Percentiles rank a stretch among this genome's conserved stretches.
Evolutionary conservation across 768 basidiomycete species (phyloP).

Genomic region (Lactifluus pinguis): DNA sequence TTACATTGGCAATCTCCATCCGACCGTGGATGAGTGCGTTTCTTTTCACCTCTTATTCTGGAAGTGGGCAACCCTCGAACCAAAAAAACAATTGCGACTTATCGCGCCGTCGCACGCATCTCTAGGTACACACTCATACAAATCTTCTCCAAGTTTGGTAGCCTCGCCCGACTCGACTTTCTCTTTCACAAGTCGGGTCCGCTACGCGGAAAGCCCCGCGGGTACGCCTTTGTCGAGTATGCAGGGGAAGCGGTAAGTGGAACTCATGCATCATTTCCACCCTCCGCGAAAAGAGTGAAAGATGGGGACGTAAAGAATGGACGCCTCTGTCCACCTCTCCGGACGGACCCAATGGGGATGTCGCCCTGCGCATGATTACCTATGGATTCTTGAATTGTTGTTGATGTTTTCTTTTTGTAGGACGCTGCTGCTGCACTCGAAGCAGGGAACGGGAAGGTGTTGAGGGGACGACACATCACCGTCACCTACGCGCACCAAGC

Average conservation of each 20-base stretch:
- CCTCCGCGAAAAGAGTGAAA: slow-evolving; percentile 1
- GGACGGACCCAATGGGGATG: slow-evolving; percentile 20
- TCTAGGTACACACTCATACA: slow-evolving; percentile 79
- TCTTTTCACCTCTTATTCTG: neutral
- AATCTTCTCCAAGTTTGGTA: slow-evolving; percentile 86
- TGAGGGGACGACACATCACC: slow-evolving; percentile 80
- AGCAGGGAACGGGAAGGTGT: slow-evolving; percentile 63
- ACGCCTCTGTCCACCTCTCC: slow-evolving; percentile 6
- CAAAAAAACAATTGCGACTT: neutral
- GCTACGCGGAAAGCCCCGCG: slow-evolving; percentile 85
- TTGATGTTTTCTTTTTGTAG: slow-evolving; percentile 31
- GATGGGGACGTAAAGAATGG: no score
- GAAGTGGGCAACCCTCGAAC: neutral
- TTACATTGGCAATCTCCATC: slow-evolving; percentile 84
- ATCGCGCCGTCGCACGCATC: neutral
- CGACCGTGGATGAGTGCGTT: slow-evolving; percentile 76
- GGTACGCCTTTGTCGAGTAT: slow-evolving; percentile 93
- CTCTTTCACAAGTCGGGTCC: slow-evolving; percentile 91
- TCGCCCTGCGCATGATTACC: neutral
- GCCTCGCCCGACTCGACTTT: slow-evolving; percentile 87
- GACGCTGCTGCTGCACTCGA: slow-evolving; percentile 75
- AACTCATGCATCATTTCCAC: slow-evolving; percentile 7
- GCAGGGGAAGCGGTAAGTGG: slow-evolving; percentile 59
- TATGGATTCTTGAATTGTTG: neutral
- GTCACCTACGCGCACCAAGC: slow-evolving; percentile 93